These are phyloP conservation scores for Geosmithia flava DNA, from an alignment of 2,329 filamentous ascomycete genomes.

Conservation along the genomic window DNA sequence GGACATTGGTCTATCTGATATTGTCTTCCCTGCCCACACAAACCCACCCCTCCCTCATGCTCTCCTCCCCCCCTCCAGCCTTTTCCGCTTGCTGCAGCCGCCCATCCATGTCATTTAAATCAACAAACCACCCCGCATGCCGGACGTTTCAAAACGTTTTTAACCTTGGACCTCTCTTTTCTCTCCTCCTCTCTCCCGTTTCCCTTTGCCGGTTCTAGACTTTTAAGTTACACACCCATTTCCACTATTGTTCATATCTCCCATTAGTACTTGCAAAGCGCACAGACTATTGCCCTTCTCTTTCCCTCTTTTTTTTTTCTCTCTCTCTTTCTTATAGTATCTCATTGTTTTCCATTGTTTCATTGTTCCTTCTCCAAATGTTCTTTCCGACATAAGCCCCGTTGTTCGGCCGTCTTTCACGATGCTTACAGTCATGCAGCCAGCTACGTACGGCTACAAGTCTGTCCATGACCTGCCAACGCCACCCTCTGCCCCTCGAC, in stretches of 20 bases:
- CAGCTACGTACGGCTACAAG: slow-evolving; percentile 44
- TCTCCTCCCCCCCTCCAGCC: not conserved
- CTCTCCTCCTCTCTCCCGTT: not conserved
- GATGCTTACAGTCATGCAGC: slow-evolving; percentile 52
- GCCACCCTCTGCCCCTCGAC: slow-evolving; percentile 41
- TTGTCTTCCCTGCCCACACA: not conserved
- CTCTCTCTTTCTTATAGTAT: not conserved
- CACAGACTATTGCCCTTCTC: too few species aligned
- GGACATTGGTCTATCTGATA: not conserved
- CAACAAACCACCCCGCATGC: not conserved
- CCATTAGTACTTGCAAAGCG: too few species aligned
- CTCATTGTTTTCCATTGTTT: not conserved
- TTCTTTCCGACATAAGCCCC: not conserved
- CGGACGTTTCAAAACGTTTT: not conserved
- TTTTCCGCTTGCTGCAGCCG: not conserved
- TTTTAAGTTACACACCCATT: too few species aligned
- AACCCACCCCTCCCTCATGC: not conserved
- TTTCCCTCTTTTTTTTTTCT: not conserved
- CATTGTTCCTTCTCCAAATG: not conserved
- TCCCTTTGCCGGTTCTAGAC: not conserved
- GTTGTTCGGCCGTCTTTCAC: slow-evolving; percentile 17
- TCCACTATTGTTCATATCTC: too few species aligned
- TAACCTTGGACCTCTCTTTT: not conserved
- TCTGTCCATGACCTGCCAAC: slow-evolving; percentile 51
- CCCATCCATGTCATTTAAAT: not conserved